Evolutionary conservation across 768 basidiomycete species (phyloP), one percentile per base, ranked within the genome.

Genomic region (Suillus clintonianus): DNA sequence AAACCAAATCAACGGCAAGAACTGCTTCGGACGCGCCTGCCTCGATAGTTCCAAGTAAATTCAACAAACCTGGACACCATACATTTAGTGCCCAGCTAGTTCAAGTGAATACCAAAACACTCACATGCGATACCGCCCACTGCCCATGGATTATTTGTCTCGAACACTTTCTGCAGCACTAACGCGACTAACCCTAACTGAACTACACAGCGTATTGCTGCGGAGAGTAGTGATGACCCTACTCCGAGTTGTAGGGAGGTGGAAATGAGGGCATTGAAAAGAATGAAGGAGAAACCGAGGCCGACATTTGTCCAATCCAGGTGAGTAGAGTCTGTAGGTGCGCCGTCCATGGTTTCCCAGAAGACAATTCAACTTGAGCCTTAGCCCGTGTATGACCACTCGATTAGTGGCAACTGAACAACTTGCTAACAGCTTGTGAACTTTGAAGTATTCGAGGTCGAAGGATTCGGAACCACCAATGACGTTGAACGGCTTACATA

Each of bases 181-280:
- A 86, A 76, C 0, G 88, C 90, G 64, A 95, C 89, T 15, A 93
- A 74, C 17, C 86, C 85, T 24, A 96, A 84, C 77, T 96, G 94
- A 10, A 90, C 76, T 22, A 92, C 78, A 72, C 94, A 96, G 73
- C 94, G 80, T 48, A 88, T 62, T 0, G 92, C 88, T 0, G 92
- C 86, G 9, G 87, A 84, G 24, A 91, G 69, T 27, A 96, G 83
- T 6, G 88, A 87, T 0, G 80, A 73, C 1, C 89, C 91, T 50
- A 95, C 80, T 3, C 87, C 90, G 22, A 96, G 84, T 5, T 86
- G 80, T 64, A 94, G 83, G 1, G 80, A 66, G 7, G 81, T 77
- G 2, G 94, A 94, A 7, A 94, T 65, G 27, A 85, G 64, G 6
- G 89, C 84, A 77, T 94, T 86, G 71, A 95, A 84, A 43, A 87